Evolutionary conservation across 768 basidiomycete genomes (phyloP).

Genomic region (Lentinus brumalis): DNA sequence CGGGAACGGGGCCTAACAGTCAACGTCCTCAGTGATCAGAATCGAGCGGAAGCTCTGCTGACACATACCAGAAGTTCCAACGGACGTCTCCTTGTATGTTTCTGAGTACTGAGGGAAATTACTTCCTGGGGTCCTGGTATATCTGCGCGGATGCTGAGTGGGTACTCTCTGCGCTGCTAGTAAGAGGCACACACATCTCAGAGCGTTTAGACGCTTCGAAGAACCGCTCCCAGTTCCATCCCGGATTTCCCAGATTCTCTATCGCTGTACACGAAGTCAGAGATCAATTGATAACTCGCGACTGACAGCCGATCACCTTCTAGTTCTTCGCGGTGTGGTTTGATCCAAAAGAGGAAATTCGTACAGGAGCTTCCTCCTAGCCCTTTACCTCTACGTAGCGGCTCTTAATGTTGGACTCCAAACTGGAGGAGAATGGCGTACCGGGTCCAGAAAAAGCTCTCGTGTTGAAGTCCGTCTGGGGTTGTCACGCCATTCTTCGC

Average conservation of each 20-base stretch:
- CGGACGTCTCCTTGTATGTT: slow-evolving; percentile 2
- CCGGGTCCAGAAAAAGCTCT: not conserved
- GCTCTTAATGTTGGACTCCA: not conserved
- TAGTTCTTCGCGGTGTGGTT: slow-evolving; percentile 33
- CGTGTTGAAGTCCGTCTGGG: not conserved
- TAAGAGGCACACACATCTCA: slow-evolving; percentile 10
- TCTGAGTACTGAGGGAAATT: not conserved
- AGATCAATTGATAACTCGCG: not conserved
- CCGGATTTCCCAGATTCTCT: slow-evolving; percentile 54
- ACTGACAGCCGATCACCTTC: slow-evolving; percentile 22
- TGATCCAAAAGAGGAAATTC: slow-evolving; percentile 41
- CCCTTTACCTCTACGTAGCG: slow-evolving; percentile 13
- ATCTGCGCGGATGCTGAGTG: too few relatives aligned
- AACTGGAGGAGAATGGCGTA: not conserved
- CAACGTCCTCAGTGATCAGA: not conserved
- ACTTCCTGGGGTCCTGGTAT: not conserved
- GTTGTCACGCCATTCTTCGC: not conserved
- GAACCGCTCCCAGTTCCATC: slow-evolving; percentile 51
- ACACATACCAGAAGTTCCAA: slow-evolving; percentile 12
- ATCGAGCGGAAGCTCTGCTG: too few relatives aligned
- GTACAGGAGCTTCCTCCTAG: slow-evolving; percentile 46
- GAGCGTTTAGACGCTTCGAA: slow-evolving; percentile 39
- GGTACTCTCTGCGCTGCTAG: too few relatives aligned
- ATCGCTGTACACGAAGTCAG: slow-evolving; percentile 22
- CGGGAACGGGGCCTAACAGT: slow-evolving; percentile 13